These are phyloP conservation scores for Ploettnerulaceae sp. DNA, from an alignment of 2,329 filamentous ascomycete genomes.

Conservation along the genomic window DNA sequence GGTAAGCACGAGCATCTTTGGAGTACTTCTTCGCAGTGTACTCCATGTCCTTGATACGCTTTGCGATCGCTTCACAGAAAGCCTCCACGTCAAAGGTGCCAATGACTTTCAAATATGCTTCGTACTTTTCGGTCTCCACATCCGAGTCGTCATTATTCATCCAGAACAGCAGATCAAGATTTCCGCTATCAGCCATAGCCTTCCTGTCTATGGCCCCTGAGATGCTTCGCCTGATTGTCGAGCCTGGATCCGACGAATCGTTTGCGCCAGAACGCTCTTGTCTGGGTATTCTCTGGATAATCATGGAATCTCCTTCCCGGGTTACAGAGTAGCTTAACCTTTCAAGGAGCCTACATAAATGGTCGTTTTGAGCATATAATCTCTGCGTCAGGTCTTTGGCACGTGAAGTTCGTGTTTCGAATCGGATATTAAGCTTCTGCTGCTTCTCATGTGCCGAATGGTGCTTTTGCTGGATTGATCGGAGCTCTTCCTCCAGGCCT, in stretches of 20 bases:
- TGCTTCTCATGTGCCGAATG: slow-evolving; percentile 50
- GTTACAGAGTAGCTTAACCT: slow-evolving; percentile 79
- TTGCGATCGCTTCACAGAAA: slow-evolving; percentile 80
- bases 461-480: slow-evolving; percentile 61
- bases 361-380: slow-evolving; percentile 78
- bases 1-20: slow-evolving; percentile 78
- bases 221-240: slow-evolving; percentile 44
- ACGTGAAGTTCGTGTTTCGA: slow-evolving; percentile 65
- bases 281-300: slow-evolving; percentile 66
- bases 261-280: slow-evolving; percentile 56
- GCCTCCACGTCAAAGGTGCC: slow-evolving; percentile 77
- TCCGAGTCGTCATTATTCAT: slow-evolving; percentile 62
- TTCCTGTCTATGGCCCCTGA: slow-evolving; percentile 51
- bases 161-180: slow-evolving; percentile 78
- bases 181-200: slow-evolving; percentile 53
- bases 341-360: slow-evolving; percentile 77
- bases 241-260: slow-evolving; percentile 52
- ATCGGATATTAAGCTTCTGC: slow-evolving; percentile 48
- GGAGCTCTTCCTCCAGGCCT: slow-evolving; percentile 70
- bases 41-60: slow-evolving; percentile 89
- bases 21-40: slow-evolving; percentile 90
- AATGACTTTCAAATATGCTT: slow-evolving; percentile 66
- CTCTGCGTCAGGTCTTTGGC: slow-evolving; percentile 81
- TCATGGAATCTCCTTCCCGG: slow-evolving; percentile 66
- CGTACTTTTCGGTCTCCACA: slow-evolving; percentile 68